Base-by-base conservation (phyloP, 305 asterid genomes). In the Striga hermonthica region DNA sequence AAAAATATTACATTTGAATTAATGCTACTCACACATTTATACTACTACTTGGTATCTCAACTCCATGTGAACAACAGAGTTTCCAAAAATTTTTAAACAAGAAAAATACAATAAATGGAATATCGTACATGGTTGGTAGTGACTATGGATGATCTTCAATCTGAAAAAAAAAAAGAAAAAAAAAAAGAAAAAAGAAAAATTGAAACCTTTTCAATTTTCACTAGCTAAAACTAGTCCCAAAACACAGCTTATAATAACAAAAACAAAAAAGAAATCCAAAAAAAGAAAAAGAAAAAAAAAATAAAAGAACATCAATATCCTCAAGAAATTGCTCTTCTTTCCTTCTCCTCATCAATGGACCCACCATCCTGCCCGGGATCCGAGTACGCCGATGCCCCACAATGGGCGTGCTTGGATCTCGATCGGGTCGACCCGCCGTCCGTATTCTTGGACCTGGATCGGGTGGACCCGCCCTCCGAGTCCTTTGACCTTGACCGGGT, bases 321-420 rank as follows among this genome's bases (percentile, higher is more conserved):
- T 52, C 57, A 52, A 52, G 57, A 52, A 52, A 52, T 52, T 52
- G 14, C 57, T 28, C 57, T 50, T 49, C 56, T 50, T 10, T 50
- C 56, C 56, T 14, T 12, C 8, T 14, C 56, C 15, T 50, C 8
- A 49, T 49, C 56, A 49, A 41, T 10, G 9, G 7, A 3, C 10
- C n/a, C n/a, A n/a, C n/a, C n/a, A n/a, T n/a, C 47, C 47, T 4
- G 47, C 7, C 47, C 47, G 3, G 9, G 5, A 3, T 41, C 47
- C 47, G 47, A 41, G 47, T 5, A 5, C 47, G 47, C 3, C 47
- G 10, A 41, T 10, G 4, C 57, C 22, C 9, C 57, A 9, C 36
- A 14, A 13, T 35, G 4, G 8, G 36, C 11, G 12, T 35, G 57
- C 10, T 41, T 41, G 9, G 9, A 0, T 10, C 9, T 41, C 47